Base-by-base conservation (phyloP, 257 asterid species). In the Salvia rosmarinus region DNA sequence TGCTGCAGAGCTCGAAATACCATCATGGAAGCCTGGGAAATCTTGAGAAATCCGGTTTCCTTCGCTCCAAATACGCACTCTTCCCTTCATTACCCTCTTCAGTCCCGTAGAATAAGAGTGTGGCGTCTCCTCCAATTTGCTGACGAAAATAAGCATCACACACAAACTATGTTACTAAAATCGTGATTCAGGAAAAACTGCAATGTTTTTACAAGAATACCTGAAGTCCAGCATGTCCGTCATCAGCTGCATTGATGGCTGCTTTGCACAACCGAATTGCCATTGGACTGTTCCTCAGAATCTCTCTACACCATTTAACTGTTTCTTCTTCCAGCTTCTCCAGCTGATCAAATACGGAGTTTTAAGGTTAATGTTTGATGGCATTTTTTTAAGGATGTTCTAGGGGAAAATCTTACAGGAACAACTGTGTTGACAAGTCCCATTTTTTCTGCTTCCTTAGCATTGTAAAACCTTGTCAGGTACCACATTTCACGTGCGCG, bases 191-290 rank as follows among this genome's bases (percentile, higher is more conserved):
- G 21, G 54, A 42, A 42, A 7, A 20, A 39, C 54, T 12, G 32
- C 2, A 20, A 2, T 20, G 1, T 64, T 6, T 3, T 43, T 30
- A 0, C 25, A 10, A 0, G 55, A n/a, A 5, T 82, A 89, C 98
- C 98, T 92, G 98, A 76, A 94, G 96, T 63, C 99, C 99, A 43
- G 96, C 81, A 75, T 89, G 96, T 1, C 98, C 99, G 78, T 94
- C 99, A 57, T 94, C 99, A 23, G 81, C 90, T 23, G 99, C 98
- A 80, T 94, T 91, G 67, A 94, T 83, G 56, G 99, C 95, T 20
- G 98, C 83, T 85, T 94, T 94, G 61, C 86, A 85, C 0, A 94
- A 85, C 11, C 98, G 89, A 46, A 94, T 80, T 0, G 99, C 96
- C 78, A 87, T 94, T 0, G 99, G 99, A 65, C 99, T 89, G 76